Evolutionary conservation across 2,329 filamentous ascomycete genomes (phyloP), one percentile per base, ranked within the genome.

Genomic region (Cadophora gregata): DNA sequence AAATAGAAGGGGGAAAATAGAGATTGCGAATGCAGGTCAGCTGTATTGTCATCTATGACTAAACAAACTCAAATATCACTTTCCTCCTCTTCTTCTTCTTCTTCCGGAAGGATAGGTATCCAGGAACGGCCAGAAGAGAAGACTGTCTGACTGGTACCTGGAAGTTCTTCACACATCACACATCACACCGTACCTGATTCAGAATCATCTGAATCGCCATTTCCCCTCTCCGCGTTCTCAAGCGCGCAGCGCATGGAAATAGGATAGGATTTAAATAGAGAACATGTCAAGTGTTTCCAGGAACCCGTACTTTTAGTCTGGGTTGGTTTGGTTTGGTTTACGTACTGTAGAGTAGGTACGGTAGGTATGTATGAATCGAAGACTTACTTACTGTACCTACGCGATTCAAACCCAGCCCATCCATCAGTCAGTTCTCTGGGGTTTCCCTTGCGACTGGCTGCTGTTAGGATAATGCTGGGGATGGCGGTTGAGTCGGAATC

Each of bases 141-240:
- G 10, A 19, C 10, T 42, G 38, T n/a, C n/a, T n/a, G n/a, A n/a
- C n/a, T n/a, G 38, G 19, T 16, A 42, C 5, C 10, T 33, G 31
- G 10, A 33, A 33, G 31, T n/a, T n/a, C 31, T 10, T 33, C 31
- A 33, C 10, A 6, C 5, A 33, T 10, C 31, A 33, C 5, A 33
- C 31, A n/a, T 33, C 31, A 10, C 5, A 42, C 50, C 7, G 14
- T 29, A 53, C 27, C 27, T 53, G 53, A 24, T 55, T 31, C 51
- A 56, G 8, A 56, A 56, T 56, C 53, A 56, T 56, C 53, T 56
- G 53, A 56, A 56, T 38, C 31, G 29, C n/a, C 12, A 21, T 4
- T 53, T 31, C 50, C n/a, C n/a, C n/a, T n/a, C n/a, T n/a, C n/a
- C n/a, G n/a, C n/a, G n/a, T n/a, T n/a, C n/a, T n/a, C n/a, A n/a